Evolutionary conservation across 2,329 filamentous ascomycete genomes (phyloP), one percentile per base, ranked within the genome.

Genomic region (Apiospora arundinis): DNA sequence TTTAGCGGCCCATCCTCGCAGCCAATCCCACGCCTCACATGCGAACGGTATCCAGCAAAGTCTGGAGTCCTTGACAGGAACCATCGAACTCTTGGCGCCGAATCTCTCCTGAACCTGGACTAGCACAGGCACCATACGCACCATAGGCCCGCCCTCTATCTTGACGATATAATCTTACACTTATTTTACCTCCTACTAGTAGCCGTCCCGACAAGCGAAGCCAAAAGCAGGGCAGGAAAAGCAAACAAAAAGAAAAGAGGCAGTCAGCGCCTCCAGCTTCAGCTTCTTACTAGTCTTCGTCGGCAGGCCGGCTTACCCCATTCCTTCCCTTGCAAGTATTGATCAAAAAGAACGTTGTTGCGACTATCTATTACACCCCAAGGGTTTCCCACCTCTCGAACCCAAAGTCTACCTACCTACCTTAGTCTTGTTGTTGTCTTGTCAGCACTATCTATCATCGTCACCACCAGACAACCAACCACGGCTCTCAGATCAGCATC

Each of bases 11-110:
- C 66, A 48, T 32, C 25, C 21, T 18, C 25, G 21, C 46, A 28
- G 66, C 66, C 66, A 46, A 68, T 48, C 42, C 66, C 44, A 48
- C 32, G 66, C 66, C 66, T 68, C 44, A 67, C 65, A 16, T 37
- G 18, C 12, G 8, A 18, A 45, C 44, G 12, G 18, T 32, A n/a
- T 21, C 25, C 46, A 25, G 16, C 66, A 4, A 21, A 14, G 14
- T 21, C 25, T 28, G 23, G 66, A n/a, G 25, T 46, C 45, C 42
- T 48, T 40, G 56, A 40, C 66, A 67, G 28, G 66, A 46, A 67
- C 66, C 66, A 67, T 45, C 32, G 66, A 37, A n/a, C 2, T 48
- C 66, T 67, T 45, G 66, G 66, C 44, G 23, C 18, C n/a, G 18
- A 48, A 68, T 48, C 66, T 40, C 66, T 32, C 42, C 66, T 45